A percentile compares a stretch with the other conserved stretches of the same genome.
These are phyloP conservation scores for Pseudogymnoascus sp. DNA, from an alignment of 2,329 filamentous ascomycete species.

Conservation along the genomic window DNA sequence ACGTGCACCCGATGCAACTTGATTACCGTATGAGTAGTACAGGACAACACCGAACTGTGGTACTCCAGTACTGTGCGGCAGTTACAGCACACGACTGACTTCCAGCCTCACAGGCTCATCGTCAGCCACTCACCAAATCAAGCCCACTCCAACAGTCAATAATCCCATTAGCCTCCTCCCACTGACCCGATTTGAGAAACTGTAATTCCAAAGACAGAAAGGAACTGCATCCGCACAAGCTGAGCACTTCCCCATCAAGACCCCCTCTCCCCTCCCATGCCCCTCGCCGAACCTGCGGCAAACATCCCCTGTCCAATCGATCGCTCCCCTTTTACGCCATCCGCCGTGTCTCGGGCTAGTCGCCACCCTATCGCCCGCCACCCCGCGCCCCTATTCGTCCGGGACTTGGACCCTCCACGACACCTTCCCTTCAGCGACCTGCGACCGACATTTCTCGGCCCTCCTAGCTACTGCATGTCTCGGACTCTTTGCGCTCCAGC, in stretches of 20 bases:
- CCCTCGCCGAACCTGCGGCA: neutral
- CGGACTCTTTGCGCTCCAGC: neutral
- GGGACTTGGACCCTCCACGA: conserved; percentile 2
- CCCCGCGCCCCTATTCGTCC: conserved; percentile 1
- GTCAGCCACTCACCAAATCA: neutral
- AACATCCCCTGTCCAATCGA: conserved; percentile 4
- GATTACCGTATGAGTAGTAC: neutral
- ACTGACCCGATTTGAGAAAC: conserved; percentile 1
- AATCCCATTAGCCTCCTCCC: neutral
- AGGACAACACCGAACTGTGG: neutral
- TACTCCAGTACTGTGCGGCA: neutral
- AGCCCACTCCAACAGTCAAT: conserved; percentile 1
- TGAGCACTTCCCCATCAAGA: conserved; percentile 3
- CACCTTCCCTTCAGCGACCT: neutral
- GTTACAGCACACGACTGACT: neutral
- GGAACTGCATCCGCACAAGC: neutral
- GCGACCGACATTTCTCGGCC: neutral
- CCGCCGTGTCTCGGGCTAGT: conserved; percentile 2
- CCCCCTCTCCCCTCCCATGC: neutral
- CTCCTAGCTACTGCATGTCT: neutral
- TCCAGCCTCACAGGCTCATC: neutral
- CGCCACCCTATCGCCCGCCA: neutral
- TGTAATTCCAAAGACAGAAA: neutral
- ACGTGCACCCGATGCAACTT: neutral
- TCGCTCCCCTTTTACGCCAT: neutral